These are phyloP conservation scores for Penicillium psychrosexuale DNA, from an alignment of 2,329 filamentous ascomycete species.

Conservation along the genomic window DNA sequence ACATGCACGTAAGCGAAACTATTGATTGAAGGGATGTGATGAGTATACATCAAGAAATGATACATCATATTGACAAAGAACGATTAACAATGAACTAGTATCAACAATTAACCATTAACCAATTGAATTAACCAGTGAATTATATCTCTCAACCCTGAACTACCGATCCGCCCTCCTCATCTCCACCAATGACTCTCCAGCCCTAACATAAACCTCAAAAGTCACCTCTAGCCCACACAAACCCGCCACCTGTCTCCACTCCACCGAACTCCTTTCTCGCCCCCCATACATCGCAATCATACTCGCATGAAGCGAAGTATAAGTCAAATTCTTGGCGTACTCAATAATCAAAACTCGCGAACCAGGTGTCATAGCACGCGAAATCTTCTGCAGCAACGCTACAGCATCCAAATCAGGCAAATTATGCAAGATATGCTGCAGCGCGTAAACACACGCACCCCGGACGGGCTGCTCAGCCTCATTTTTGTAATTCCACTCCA, in stretches of 20 bases:
- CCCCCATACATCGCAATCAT: slow-evolving; percentile 40
- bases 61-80: background rate
- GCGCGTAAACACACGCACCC: slow-evolving; percentile 34
- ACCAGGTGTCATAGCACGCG: slow-evolving; percentile 33
- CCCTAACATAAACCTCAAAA: slow-evolving; percentile 35
- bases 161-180: slow-evolving; percentile 25
- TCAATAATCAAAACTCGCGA: slow-evolving; percentile 39
- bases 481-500: slow-evolving; percentile 39
- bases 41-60: background rate
- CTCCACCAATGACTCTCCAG: slow-evolving; percentile 37
- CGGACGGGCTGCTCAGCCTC: slow-evolving; percentile 31
- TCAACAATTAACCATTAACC: too few species aligned
- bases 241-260: slow-evolving; percentile 36
- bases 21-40: background rate
- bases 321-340: slow-evolving; percentile 36
- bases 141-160: background rate
- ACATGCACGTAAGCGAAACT: background rate
- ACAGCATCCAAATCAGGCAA: slow-evolving; percentile 37
- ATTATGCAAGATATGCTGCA: slow-evolving; percentile 40
- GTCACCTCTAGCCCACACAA: slow-evolving; percentile 34
- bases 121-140: too few species aligned
- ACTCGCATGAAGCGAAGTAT: slow-evolving; percentile 36
- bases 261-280: slow-evolving; percentile 31
- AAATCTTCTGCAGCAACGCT: slow-evolving; percentile 36
- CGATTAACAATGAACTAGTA: too few species aligned